Evolutionary conservation across 2,329 filamentous ascomycete genomes (phyloP).

Genomic region (Alternaria sp.): DNA sequence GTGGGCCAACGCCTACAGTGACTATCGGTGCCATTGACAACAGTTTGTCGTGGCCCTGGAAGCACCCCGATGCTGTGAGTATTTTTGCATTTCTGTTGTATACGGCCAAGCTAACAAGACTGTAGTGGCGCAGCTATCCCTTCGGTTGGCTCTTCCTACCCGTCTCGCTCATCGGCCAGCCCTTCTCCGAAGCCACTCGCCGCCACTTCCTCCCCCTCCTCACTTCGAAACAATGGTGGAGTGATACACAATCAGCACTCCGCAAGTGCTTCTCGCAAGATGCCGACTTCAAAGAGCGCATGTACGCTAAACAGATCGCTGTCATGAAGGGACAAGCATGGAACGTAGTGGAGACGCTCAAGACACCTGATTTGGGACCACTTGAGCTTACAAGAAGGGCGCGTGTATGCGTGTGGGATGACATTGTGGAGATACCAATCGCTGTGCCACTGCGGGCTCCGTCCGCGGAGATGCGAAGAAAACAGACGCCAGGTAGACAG

Average conservation of each 20-base stretch:
- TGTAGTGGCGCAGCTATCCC: conserved; percentile 82
- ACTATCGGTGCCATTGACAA: conserved; percentile 95
- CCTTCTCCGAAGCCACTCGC: conserved; percentile 92
- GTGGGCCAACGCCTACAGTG: conserved; percentile 66
- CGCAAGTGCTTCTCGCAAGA: conserved; percentile 91
- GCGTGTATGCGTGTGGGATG: conserved; percentile 97
- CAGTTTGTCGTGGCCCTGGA: conserved; percentile 98
- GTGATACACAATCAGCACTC: conserved; percentile 86
- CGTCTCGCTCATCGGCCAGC: conserved; percentile 93
- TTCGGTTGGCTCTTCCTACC: conserved; percentile 99
- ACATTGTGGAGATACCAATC: conserved; percentile 93
- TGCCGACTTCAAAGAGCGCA: conserved; percentile 95
- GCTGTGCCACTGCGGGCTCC: conserved; percentile 88
- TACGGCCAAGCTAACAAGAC: conserved; percentile 21
- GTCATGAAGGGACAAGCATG: conserved; percentile 99
- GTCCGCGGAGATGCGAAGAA: conserved; percentile 82
- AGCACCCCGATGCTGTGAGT: conserved; percentile 87
- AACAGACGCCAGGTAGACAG: conserved; percentile 56
- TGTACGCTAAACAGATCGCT: conserved; percentile 98
- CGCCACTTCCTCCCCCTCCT: conserved; percentile 96
- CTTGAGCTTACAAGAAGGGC: conserved; percentile 90
- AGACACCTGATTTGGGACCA: conserved; percentile 89
- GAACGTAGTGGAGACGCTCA: conserved; percentile 98
- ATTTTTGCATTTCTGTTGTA: conserved; percentile 14
- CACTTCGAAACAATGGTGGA: conserved; percentile 97